phyloP scores from a whole-genome alignment of 148 eudicot genomes.

The Gaultheria prostrata region DNA sequence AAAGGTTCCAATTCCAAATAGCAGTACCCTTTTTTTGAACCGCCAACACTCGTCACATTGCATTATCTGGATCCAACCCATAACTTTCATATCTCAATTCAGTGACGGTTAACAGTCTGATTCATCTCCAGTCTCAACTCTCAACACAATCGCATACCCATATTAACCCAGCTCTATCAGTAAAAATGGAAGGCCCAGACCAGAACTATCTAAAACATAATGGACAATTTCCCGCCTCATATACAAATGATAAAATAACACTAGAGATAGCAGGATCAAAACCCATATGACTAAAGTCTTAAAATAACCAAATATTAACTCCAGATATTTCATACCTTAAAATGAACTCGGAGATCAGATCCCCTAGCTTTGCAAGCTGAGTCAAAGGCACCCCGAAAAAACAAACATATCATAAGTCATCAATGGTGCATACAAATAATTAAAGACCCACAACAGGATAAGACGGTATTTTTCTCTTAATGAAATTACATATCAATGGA shows the following conservation, averaged over 20 bases:
- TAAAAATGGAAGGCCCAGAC: no score
- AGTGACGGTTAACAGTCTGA: background rate
- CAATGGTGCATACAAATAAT: background rate
- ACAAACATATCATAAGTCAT: background rate
- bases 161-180: background rate
- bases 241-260: background rate
- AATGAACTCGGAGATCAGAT: slow-evolving; percentile 54
- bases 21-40: background rate
- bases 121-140: background rate
- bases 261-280: background rate
- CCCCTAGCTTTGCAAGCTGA: slow-evolving; percentile 65
- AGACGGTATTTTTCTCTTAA: background rate
- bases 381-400: background rate
- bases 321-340: slow-evolving; percentile 33
- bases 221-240: background rate
- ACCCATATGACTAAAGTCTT: background rate
- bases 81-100: background rate
- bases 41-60: background rate
- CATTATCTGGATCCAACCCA: background rate
- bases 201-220: background rate
- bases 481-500: background rate
- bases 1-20: background rate
- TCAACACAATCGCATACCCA: background rate
- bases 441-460: background rate
- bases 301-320: background rate